These are phyloP conservation scores for Leccinum fibrillosum DNA, from an alignment of 768 basidiomycete genomes.

Conservation along the genomic window DNA sequence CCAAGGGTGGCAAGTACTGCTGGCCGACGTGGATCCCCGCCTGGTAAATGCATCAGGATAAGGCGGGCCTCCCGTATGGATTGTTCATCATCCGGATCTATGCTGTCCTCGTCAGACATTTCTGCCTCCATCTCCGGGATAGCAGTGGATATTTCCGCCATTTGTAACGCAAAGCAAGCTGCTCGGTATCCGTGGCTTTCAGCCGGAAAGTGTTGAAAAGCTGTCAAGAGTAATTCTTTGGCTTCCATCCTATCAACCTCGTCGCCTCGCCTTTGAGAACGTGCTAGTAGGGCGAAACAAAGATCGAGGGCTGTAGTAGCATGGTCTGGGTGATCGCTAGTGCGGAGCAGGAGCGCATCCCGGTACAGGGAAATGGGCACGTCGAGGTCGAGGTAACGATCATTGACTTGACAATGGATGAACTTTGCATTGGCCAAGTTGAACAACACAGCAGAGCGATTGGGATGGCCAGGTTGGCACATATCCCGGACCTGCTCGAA, in stretches of 20 bases:
- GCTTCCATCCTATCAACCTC: not conserved
- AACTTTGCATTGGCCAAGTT: not conserved
- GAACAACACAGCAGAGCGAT: not conserved
- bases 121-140: not conserved
- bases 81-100: not conserved
- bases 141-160: not conserved
- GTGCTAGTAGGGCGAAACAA: not conserved
- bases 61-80: not conserved
- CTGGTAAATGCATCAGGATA: not conserved
- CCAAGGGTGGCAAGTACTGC: not conserved
- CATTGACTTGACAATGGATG: not conserved
- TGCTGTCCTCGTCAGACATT: not conserved
- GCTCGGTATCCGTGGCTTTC: not conserved
- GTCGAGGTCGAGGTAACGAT: not conserved
- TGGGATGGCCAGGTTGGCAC: not conserved
- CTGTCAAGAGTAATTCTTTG: not conserved
- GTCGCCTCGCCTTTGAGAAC: not conserved
- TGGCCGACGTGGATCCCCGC: not conserved
- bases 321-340: not conserved
- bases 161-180: not conserved
- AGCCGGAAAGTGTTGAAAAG: not conserved
- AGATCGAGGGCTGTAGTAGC: not conserved
- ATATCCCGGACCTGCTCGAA: not conserved
- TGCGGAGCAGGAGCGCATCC: not conserved
- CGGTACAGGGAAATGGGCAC: not conserved